Evolutionary conservation across 2,329 filamentous ascomycete species (phyloP).

Genomic region (Arthrobotrys musiformis): DNA sequence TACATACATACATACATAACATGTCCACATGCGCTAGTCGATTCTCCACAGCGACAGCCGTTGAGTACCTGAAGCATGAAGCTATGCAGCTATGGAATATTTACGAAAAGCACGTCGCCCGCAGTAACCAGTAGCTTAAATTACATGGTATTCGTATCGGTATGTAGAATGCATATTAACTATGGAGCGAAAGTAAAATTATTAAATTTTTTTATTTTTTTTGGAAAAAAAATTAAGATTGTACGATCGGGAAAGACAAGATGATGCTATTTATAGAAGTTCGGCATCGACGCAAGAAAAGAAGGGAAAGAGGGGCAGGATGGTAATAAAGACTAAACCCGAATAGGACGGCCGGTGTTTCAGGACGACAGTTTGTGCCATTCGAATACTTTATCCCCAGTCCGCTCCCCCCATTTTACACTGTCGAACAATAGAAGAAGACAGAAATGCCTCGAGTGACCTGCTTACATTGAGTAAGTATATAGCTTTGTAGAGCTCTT

Average conservation of each 20-base stretch:
- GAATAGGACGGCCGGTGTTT: conserved; percentile 48
- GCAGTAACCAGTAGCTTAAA: too few relatives aligned
- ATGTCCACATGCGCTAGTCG: too few relatives aligned
- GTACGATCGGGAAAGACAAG: neutral
- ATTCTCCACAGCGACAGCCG: too few relatives aligned
- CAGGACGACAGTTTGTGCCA: conserved; percentile 24
- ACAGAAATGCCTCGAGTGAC: conserved; percentile 43
- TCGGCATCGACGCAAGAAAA: neutral
- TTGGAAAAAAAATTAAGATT: neutral
- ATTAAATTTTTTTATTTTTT: too few relatives aligned
- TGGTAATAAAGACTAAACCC: conserved; percentile 42
- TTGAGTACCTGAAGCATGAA: too few relatives aligned
- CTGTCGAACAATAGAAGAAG: conserved; percentile 1
- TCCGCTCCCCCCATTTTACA: too few relatives aligned
- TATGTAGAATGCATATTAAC: neutral
- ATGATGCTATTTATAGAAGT: conserved; percentile 28
- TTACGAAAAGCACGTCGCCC: too few relatives aligned
- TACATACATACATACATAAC: too few relatives aligned
- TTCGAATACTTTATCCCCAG: too few relatives aligned
- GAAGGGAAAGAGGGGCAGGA: too few relatives aligned
- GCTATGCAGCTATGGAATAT: too few relatives aligned
- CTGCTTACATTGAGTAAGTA: neutral
- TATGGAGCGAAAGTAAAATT: neutral
- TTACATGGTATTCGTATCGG: too few relatives aligned
- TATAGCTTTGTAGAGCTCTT: neutral